These are phyloP conservation scores for Bonia amplexicaulis DNA, from an alignment of 176 grass and related monocot genomes.

Conservation along the genomic window DNA sequence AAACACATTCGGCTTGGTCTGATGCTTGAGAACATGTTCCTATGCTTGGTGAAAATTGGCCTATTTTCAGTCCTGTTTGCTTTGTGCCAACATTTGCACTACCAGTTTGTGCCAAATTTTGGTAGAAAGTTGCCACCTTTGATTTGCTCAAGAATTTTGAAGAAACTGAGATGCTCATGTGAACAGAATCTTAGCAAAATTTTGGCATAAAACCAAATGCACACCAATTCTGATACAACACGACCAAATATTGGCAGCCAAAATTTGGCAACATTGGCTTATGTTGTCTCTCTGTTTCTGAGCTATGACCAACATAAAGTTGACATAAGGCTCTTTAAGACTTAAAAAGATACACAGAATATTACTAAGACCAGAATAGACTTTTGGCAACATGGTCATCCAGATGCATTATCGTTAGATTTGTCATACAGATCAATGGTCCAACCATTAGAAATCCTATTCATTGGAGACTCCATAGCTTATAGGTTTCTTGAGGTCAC, in stretches of 20 bases:
- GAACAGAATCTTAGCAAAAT: background rate
- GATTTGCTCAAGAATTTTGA: background rate
- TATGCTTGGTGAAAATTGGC: background rate
- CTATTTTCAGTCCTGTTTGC: background rate
- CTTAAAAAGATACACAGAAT: background rate
- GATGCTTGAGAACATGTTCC: background rate
- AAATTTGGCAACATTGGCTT: background rate
- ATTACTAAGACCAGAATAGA: background rate
- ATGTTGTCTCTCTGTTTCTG: background rate
- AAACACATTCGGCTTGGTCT: background rate
- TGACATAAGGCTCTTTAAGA: background rate
- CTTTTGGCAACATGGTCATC: background rate
- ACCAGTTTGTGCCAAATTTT: background rate
- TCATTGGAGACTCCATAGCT: background rate
- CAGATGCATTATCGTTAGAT: background rate
- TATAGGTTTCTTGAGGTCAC: background rate
- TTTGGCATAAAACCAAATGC: background rate
- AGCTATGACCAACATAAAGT: background rate
- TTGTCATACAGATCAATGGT: background rate
- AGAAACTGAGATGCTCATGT: background rate
- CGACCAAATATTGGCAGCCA: background rate
- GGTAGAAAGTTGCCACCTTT: background rate
- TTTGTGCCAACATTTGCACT: constrained; percentile 6
- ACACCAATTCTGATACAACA: background rate
- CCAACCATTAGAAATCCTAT: background rate